Percentiles rank a stretch among this genome's conserved stretches.
Evolutionary conservation across 2,329 filamentous ascomycete genomes (phyloP).

Genomic region (Phyllosticta capitalensis): DNA sequence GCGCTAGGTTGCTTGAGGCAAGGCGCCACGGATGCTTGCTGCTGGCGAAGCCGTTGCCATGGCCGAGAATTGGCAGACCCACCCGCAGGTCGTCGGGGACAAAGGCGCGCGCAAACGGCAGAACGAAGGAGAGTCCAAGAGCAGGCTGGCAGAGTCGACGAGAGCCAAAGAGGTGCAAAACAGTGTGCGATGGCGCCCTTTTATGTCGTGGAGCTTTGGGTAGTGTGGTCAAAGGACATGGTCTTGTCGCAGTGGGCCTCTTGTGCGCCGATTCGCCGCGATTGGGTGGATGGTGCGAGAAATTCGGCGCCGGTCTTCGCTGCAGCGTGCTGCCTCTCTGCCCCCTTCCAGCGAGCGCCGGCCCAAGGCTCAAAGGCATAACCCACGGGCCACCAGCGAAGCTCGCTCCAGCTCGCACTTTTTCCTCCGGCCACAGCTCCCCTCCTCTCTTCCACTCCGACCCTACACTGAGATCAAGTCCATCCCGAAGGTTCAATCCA

Average conservation of each 20-base stretch:
- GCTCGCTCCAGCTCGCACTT: conserved; percentile 9
- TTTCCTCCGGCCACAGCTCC: conserved; percentile 6
- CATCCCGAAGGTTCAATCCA: conserved; percentile 11
- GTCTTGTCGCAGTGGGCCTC: conserved; percentile 2
- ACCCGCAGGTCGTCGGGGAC: conserved; percentile 1
- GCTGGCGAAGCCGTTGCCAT: conserved; percentile 1
- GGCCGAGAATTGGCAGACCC: conserved; percentile 6
- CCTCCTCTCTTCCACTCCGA: conserved; percentile 8
- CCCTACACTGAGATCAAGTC: conserved; percentile 7
- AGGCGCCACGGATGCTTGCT: conserved; percentile 2
- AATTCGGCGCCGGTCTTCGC: background rate
- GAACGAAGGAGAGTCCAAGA: background rate
- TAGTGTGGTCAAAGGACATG: background rate
- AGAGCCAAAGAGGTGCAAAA: conserved; percentile 1
- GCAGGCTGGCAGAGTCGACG: background rate
- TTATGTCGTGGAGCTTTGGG: background rate
- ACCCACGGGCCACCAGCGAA: conserved; percentile 10
- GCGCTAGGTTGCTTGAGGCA: conserved; percentile 5
- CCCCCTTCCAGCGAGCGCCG: conserved; percentile 4
- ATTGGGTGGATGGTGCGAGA: conserved; percentile 1
- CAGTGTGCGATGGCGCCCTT: background rate
- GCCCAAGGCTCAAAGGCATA: conserved; percentile 5
- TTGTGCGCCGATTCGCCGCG: conserved; percentile 1
- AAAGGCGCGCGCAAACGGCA: background rate
- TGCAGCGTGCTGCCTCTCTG: background rate